A percentile compares a stretch with the other conserved stretches of the same genome.
These are phyloP conservation scores for Penicillium sp. DNA, from an alignment of 2,329 filamentous ascomycete species.

Conservation along the genomic window DNA sequence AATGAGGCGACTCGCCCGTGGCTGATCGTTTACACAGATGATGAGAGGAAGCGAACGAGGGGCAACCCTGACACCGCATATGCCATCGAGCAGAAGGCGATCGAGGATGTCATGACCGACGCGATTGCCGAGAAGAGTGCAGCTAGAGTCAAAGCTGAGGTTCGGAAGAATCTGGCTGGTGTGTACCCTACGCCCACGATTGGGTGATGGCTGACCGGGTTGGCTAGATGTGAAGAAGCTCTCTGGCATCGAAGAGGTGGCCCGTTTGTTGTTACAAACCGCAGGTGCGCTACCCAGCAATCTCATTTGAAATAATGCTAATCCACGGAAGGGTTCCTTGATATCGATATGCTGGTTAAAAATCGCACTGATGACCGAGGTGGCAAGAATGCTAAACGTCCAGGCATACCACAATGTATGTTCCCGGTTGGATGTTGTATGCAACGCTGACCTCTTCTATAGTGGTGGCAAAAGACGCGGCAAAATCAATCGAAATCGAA, in stretches of 20 bases:
- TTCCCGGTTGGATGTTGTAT: neutral
- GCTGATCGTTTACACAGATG: neutral
- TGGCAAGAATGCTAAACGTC: constrained; percentile 25
- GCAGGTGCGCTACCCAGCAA: constrained; percentile 15
- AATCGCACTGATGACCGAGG: constrained; percentile 30
- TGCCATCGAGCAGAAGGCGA: neutral
- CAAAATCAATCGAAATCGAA: neutral
- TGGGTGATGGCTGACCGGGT: neutral
- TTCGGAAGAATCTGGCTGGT: neutral
- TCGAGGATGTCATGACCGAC: neutral
- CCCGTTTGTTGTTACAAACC: constrained; percentile 40
- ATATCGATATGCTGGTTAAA: constrained; percentile 48
- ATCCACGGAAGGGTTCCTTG: constrained; percentile 35
- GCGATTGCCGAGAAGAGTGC: constrained; percentile 11
- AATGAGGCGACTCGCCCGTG: neutral
- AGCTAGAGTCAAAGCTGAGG: constrained; percentile 3
- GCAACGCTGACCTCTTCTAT: neutral
- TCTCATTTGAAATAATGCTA: neutral
- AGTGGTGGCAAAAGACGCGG: neutral
- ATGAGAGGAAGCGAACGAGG: neutral
- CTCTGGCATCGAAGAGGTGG: constrained; percentile 24
- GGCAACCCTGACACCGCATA: neutral
- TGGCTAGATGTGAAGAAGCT: neutral
- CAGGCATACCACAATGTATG: constrained; percentile 28
- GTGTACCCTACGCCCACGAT: neutral